These are phyloP conservation scores for Aspergillus neoniger DNA, from an alignment of 2,329 filamentous ascomycete genomes.

Conservation along the genomic window DNA sequence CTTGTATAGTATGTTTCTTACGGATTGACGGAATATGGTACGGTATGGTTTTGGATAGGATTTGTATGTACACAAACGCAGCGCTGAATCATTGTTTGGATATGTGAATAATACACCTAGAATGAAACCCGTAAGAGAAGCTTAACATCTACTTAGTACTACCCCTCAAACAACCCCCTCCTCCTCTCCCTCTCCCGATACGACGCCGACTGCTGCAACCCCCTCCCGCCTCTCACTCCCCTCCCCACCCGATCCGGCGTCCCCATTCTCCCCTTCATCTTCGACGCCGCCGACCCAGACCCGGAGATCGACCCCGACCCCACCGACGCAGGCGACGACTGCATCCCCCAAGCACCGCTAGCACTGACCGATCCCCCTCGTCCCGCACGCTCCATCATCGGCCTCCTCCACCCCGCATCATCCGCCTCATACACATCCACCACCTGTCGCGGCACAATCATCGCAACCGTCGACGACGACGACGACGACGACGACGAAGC, in stretches of 20 bases:
- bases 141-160: conserved; percentile 9
- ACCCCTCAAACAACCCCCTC: conserved; percentile 25
- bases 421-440: conserved; percentile 27
- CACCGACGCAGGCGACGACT: conserved; percentile 11
- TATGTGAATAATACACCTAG: conserved; percentile 1
- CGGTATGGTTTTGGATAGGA: conserved; percentile 4
- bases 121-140: too few relatives aligned
- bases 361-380: neutral
- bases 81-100: neutral
- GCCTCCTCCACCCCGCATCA: conserved; percentile 26
- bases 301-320: conserved; percentile 7
- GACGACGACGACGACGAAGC: conserved; percentile 13
- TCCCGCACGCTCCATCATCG: conserved; percentile 2
- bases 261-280: conserved; percentile 14
- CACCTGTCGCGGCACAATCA: conserved; percentile 20
- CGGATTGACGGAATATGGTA: conserved; percentile 8
- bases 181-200: conserved; percentile 23
- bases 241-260: conserved; percentile 17
- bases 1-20: conserved; percentile 14
- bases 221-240: conserved; percentile 12
- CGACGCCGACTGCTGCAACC: conserved; percentile 12
- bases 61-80: conserved; percentile 7
- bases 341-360: neutral
- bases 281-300: neutral
- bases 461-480: conserved; percentile 9